Base-by-base conservation (phyloP, 2,329 filamentous ascomycete species). In the Epichloe hybrida region DNA sequence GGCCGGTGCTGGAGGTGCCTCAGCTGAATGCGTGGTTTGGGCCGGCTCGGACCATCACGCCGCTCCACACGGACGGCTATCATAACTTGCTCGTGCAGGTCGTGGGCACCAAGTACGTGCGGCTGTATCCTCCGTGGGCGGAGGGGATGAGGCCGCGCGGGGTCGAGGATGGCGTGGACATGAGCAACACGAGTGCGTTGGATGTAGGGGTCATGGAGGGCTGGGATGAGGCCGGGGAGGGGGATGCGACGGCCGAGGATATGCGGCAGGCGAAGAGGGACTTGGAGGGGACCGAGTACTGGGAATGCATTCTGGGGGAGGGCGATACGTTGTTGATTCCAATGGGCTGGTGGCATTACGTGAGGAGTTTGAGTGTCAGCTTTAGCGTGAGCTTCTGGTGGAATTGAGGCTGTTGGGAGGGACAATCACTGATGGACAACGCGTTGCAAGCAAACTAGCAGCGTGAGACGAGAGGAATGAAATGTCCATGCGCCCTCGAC, bases 331-430 rank as follows among this genome's bases (percentile, higher is more conserved):
- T 98, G 49, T 93, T 95, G 63, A 87, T 98, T 49, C 93, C 93
- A 0, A 76, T 88, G 5, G 93, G 91, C 0, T 98, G 93, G 91
- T 98, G 93, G 93, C 93, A 98, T 71, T 97, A 96, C 66, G 87
- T 97, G 3, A 76, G 86, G 53, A 88, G 88, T 47, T 64, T 97
- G 60, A 88, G 81, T 51, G 80, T 87, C 20, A 95, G 91, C 62
- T 90, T 95, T 61, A 96, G 90, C 58, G 89, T 97, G 12, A 96
- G 89, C 62, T 97, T 96, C 62, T 98, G 93, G 93, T 98, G 88
- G 86, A 85, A 86, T 56, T 78, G 49, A 40, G n/a, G 11, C 1
- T 34, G 31, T 11, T 4, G 31, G 3, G 31, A 31, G 31, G 31
- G 31, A 31, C 3, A 3, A 8, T 31, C 31, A 31, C 31, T 31